phyloP scores from a whole-genome alignment of 2,329 filamentous ascomycete species.

The Fusarium clavum region DNA sequence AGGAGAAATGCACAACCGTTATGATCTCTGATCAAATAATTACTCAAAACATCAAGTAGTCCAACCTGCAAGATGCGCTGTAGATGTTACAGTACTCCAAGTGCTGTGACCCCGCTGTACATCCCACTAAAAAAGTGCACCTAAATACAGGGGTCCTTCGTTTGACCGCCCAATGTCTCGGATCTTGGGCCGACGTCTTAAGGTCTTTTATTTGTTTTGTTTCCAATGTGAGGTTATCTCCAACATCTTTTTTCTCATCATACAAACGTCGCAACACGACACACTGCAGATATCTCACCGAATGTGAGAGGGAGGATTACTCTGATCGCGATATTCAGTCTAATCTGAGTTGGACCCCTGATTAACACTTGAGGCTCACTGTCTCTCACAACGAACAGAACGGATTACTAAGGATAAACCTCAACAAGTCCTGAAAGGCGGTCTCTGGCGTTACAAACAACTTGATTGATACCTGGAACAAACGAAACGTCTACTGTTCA shows the following conservation, averaged over 20 bases:
- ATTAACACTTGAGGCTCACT: constrained; percentile 10
- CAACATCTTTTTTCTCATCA: background rate
- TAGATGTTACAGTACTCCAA: constrained; percentile 18
- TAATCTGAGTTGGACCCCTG: background rate
- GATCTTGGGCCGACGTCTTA: constrained; percentile 38
- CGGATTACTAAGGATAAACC: too few species aligned
- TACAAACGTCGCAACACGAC: background rate
- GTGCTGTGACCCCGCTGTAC: constrained; percentile 1
- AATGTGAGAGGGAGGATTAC: background rate
- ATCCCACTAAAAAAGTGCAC: constrained; percentile 25
- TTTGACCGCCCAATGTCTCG: constrained; percentile 45
- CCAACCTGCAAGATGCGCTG: constrained; percentile 31
- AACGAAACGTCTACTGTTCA: constrained; percentile 32
- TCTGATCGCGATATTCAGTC: too few species aligned
- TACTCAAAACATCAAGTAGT: background rate
- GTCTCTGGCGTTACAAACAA: too few species aligned
- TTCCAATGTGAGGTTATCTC: constrained; percentile 32
- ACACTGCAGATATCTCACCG: background rate
- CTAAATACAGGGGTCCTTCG: constrained; percentile 6
- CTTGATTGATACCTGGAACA: constrained; percentile 1
- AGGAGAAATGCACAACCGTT: constrained; percentile 6
- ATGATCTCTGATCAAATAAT: background rate
- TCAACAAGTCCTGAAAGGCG: background rate
- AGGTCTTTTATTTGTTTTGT: constrained; percentile 34
- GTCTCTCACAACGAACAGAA: background rate